Evolutionary conservation across 148 eudicot genomes (phyloP), one percentile per base, ranked within the genome.

Genomic region (Rheum nobile): DNA sequence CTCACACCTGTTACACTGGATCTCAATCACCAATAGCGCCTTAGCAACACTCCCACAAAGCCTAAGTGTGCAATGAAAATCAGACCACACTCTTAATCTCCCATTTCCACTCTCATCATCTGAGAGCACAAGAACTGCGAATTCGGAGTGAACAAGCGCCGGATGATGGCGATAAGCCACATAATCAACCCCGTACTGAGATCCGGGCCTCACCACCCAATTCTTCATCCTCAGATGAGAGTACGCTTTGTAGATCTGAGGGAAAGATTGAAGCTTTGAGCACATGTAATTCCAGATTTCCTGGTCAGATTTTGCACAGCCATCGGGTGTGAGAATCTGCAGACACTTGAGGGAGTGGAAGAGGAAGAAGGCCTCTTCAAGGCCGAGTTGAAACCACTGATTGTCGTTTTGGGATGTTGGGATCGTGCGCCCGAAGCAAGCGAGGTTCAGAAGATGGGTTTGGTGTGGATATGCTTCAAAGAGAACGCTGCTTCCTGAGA

Each of bases 91-190:
- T 72, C 75, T 86, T 76, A 90, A 77, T 42, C 90, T 80, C 65
- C 75, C 86, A 42, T 71, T 79, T 3, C 72, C 76, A 41, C 61
- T 37, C 8, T 31, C 82, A 24, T 77, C 77, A 50, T 77, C 83
- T 3, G 90, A 82, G 26, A 85, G 75, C 22, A 88, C 90, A 79
- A 89, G 75, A 75, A 94, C 89, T 0, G 91, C 89, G 78, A 87
- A 94, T 55, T 93, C 98, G 26, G 96, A 84, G 80, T 89, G 97
- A 54, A 91, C 88, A 43, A 89, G 38, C 16, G 84, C 83, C n/a
- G 94, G 97, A 82, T 89, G 95, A 54, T 89, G 97, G 50, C 90
- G 88, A 59, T 93, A 93, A 24, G 89, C 90, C 68, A 91, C 91
- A 79, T 84, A 93, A 74, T 91, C 97, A 24, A 91, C 98, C 34